Percentiles rank a stretch among this genome's conserved stretches.
Evolutionary conservation across 768 basidiomycete species (phyloP).

Genomic region (Daedalea quercina): DNA sequence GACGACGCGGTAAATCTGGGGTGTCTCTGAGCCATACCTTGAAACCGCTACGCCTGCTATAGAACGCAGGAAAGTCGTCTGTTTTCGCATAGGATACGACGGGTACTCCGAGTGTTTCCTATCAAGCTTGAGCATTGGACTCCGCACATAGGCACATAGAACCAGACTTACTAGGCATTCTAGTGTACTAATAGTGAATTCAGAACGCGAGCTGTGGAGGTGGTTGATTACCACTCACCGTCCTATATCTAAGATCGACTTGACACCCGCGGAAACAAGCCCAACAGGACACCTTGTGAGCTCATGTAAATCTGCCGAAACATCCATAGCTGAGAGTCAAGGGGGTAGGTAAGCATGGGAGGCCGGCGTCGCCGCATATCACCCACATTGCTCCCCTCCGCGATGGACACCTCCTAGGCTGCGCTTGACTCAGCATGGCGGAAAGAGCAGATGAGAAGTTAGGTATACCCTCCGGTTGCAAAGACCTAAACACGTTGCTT

Average conservation of each 20-base stretch:
- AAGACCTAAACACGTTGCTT: constrained; percentile 49
- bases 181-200: constrained; percentile 45
- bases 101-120: constrained; percentile 96
- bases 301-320: constrained; percentile 92
- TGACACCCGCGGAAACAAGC: constrained; percentile 88
- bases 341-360: not conserved
- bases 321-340: constrained; percentile 67
- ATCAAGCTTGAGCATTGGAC: not conserved
- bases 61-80: constrained; percentile 92
- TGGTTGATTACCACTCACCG: constrained; percentile 31
- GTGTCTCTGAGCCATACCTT: constrained; percentile 36
- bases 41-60: constrained; percentile 75
- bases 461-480: constrained; percentile 83
- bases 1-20: not conserved
- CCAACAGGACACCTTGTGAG: constrained; percentile 86
- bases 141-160: not conserved
- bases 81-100: constrained; percentile 74
- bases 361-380: not conserved
- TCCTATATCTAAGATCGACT: constrained; percentile 92
- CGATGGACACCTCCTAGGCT: constrained; percentile 84
- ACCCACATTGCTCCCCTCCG: constrained; percentile 59
- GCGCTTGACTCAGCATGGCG: not conserved
- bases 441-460: not conserved
- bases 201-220: not conserved
- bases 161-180: constrained; percentile 59